These are phyloP conservation scores for Scenedesmus sp. DNA, from an alignment of 163 green algal species.

Conservation along the genomic window DNA sequence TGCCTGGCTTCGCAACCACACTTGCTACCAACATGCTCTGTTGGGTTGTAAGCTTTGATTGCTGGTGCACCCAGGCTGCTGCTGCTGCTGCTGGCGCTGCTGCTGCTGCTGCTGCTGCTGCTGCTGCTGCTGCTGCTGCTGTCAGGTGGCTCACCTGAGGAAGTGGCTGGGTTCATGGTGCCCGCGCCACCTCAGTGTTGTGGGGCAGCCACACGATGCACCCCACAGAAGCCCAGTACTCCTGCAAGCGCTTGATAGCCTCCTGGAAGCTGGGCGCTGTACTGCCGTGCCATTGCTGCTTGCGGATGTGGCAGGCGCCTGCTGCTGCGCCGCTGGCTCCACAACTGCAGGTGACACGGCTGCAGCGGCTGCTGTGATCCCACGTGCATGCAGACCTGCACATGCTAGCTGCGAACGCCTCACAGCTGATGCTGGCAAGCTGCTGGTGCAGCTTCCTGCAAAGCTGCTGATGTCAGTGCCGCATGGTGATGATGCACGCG, in stretches of 20 bases:
- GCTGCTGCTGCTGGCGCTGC: background rate
- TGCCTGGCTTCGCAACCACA: background rate
- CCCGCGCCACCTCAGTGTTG: conserved; percentile 96
- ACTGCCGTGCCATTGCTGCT: conserved; percentile 30
- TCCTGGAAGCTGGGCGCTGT: conserved; percentile 93
- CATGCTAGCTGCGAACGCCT: background rate
- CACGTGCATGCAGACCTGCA: background rate
- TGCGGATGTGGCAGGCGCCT: background rate
- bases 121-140: background rate
- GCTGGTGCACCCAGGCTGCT: background rate
- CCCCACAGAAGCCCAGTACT: conserved; percentile 92
- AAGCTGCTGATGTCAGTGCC: background rate
- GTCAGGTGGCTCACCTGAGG: conserved; percentile 56
- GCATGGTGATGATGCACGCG: background rate
- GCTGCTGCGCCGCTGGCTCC: background rate
- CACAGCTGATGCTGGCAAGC: background rate
- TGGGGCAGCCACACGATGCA: conserved; percentile 96
- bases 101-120: background rate
- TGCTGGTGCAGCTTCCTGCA: conserved; percentile 7
- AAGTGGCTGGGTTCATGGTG: conserved; percentile 94
- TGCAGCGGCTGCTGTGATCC: background rate
- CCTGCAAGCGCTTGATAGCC: conserved; percentile 90
- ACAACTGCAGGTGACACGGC: background rate
- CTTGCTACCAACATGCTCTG: too few relatives aligned
- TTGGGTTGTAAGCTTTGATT: background rate